Percentiles rank a stretch among this genome's conserved stretches.
Evolutionary conservation across 768 basidiomycete species (phyloP).

Genomic region (Amanita pallidorosea): DNA sequence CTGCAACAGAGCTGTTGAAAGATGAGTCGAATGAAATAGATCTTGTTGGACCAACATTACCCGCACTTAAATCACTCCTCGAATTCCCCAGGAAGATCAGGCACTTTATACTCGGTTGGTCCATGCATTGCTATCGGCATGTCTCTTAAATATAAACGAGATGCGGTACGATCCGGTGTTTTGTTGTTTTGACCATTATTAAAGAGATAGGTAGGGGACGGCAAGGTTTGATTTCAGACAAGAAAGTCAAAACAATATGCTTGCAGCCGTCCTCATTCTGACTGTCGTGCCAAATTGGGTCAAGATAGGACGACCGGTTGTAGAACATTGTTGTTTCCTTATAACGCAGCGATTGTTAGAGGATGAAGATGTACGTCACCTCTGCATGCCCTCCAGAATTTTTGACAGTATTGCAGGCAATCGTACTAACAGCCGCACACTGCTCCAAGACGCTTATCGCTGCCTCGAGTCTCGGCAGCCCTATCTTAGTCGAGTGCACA

Average conservation of each 20-base stretch:
- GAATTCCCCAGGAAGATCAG: slow-evolving; percentile 35
- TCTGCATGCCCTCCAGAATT: not conserved
- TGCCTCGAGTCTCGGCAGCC: slow-evolving; percentile 56
- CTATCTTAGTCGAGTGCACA: slow-evolving; percentile 60
- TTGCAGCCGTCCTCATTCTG: slow-evolving; percentile 77
- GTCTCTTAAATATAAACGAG: slow-evolving; percentile 78
- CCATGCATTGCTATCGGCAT: slow-evolving; percentile 79
- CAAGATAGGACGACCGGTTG: slow-evolving; percentile 57
- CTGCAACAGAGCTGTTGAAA: slow-evolving; percentile 57
- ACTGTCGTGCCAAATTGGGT: slow-evolving; percentile 63
- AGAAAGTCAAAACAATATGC: slow-evolving; percentile 87
- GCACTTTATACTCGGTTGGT: slow-evolving; percentile 50
- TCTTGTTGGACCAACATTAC: slow-evolving; percentile 70
- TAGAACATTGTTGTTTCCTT: slow-evolving; percentile 80
- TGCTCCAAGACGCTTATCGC: slow-evolving; percentile 79
- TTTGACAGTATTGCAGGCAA: slow-evolving; percentile 26
- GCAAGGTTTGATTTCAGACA: slow-evolving; percentile 59
- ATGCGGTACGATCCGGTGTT: slow-evolving; percentile 56
- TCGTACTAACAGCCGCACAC: slow-evolving; percentile 78
- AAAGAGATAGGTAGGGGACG: slow-evolving; percentile 47
- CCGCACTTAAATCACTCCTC: slow-evolving; percentile 67
- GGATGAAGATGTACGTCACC: slow-evolving; percentile 45
- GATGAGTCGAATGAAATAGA: slow-evolving; percentile 78
- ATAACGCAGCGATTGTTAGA: slow-evolving; percentile 75
- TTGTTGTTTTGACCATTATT: not conserved